A percentile compares a stretch with the other conserved stretches of the same genome.
Conservation (phyloP, 2,329 filamentous ascomycete species). For the Cladosporium cucumerinum region DNA sequence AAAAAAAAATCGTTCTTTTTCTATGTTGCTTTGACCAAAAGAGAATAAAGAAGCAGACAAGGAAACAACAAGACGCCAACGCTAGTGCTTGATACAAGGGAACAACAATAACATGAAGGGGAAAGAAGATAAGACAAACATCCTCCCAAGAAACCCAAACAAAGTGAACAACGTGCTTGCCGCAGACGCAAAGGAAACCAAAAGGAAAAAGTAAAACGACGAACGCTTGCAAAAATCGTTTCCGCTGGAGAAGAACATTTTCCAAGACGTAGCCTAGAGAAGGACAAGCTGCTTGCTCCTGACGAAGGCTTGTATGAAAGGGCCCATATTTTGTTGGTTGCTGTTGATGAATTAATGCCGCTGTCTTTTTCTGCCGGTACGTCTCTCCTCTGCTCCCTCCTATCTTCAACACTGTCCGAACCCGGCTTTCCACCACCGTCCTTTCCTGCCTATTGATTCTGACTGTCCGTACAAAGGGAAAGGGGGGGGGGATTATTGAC, state of each 20-base stretch:
- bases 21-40: background rate
- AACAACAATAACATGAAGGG: too few relatives aligned
- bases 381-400: background rate
- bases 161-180: background rate
- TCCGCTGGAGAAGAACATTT: background rate
- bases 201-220: background rate
- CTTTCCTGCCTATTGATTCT: constrained; percentile 3
- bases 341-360: constrained; percentile 10
- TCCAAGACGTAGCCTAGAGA: background rate
- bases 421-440: background rate
- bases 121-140: background rate
- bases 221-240: background rate
- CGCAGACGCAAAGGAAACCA: background rate
- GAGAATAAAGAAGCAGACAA: background rate
- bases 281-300: background rate
- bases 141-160: background rate
- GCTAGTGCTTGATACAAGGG: background rate
- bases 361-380: background rate
- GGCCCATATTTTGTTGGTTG: background rate
- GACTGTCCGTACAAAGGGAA: constrained; percentile 9
- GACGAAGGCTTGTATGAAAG: background rate
- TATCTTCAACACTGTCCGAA: background rate
- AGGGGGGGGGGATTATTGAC: background rate
- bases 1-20: background rate
- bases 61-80: background rate